Conservation (phyloP, 202 grass and related monocot species). For the Dendrocalamus latiflorus region DNA sequence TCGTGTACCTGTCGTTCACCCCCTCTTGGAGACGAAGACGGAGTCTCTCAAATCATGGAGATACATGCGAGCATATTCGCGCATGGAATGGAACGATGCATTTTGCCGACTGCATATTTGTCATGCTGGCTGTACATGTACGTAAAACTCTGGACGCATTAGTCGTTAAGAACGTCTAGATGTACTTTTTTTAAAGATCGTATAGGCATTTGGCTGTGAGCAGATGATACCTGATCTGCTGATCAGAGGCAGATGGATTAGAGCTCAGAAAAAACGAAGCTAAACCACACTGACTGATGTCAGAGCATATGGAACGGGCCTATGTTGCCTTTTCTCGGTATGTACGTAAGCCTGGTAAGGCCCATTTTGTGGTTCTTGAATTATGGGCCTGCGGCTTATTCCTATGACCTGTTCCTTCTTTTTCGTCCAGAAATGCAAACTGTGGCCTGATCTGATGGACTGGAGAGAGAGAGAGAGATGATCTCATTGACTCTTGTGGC, state of each 20-base stretch:
- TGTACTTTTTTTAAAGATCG: too few relatives aligned
- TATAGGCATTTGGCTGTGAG: background rate
- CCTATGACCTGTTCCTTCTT: too few relatives aligned
- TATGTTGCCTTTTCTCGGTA: background rate
- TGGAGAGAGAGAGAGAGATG: too few relatives aligned
- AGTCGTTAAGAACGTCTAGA: too few relatives aligned
- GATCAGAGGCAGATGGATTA: background rate
- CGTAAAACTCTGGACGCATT: background rate
- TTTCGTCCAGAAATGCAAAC: background rate
- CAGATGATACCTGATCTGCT: background rate
- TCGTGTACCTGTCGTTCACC: too few relatives aligned
- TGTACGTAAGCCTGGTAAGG: background rate
- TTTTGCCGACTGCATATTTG: background rate
- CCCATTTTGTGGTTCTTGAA: background rate
- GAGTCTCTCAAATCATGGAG: background rate
- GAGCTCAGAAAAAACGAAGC: background rate
- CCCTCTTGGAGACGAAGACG: too few relatives aligned
- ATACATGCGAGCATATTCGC: background rate
- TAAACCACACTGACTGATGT: background rate
- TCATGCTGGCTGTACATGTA: background rate
- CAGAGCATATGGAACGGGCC: background rate
- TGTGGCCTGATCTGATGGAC: background rate
- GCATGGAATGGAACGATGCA: background rate
- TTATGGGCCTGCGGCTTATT: background rate
- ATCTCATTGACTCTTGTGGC: too few relatives aligned